These are phyloP conservation scores for Phoma herbarum DNA, from an alignment of 2,329 filamentous ascomycete genomes.

Conservation along the genomic window DNA sequence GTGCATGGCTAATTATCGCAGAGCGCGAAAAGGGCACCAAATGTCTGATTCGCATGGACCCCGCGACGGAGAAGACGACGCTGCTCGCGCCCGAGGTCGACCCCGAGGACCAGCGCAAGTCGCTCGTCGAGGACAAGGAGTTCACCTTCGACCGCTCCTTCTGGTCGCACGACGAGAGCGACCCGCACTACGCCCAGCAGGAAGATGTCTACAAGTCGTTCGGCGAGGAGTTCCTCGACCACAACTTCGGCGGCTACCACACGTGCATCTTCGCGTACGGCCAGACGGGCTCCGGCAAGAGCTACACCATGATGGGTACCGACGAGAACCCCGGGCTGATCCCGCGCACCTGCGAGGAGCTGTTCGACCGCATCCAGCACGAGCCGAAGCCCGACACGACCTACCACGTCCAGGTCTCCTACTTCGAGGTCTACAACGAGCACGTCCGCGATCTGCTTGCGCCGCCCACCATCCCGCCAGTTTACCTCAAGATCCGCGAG, in stretches of 20 bases:
- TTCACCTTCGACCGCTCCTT: constrained; percentile 99
- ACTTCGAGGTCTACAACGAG: constrained; percentile 99
- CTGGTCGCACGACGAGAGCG: constrained; percentile 86
- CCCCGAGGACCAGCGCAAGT: constrained; percentile 70
- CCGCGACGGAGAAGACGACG: constrained; percentile 82
- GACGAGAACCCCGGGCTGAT: constrained; percentile 88
- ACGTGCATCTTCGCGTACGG: constrained; percentile 99
- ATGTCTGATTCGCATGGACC: constrained; percentile 93
- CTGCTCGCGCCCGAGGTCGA: constrained; percentile 71
- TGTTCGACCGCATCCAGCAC: constrained; percentile 90
- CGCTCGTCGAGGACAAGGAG: constrained; percentile 79
- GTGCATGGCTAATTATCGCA: constrained; percentile 53
- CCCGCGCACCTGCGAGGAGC: constrained; percentile 91
- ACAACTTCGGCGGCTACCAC: constrained; percentile 99
- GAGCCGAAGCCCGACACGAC: constrained; percentile 89
- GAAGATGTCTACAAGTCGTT: constrained; percentile 93
- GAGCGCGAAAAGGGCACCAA: constrained; percentile 81
- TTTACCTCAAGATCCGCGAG: constrained; percentile 97
- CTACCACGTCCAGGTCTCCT: constrained; percentile 96
- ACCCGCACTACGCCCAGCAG: constrained; percentile 89
- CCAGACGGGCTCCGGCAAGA: constrained; percentile 96
- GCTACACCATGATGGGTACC: constrained; percentile 97
- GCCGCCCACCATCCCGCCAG: constrained; percentile 78
- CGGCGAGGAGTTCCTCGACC: constrained; percentile 95
- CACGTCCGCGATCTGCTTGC: constrained; percentile 94